A percentile compares a stretch with the other conserved stretches of the same genome.
Evolutionary conservation across 768 basidiomycete genomes (phyloP).

Genomic region (Cubamyces lactineus): DNA sequence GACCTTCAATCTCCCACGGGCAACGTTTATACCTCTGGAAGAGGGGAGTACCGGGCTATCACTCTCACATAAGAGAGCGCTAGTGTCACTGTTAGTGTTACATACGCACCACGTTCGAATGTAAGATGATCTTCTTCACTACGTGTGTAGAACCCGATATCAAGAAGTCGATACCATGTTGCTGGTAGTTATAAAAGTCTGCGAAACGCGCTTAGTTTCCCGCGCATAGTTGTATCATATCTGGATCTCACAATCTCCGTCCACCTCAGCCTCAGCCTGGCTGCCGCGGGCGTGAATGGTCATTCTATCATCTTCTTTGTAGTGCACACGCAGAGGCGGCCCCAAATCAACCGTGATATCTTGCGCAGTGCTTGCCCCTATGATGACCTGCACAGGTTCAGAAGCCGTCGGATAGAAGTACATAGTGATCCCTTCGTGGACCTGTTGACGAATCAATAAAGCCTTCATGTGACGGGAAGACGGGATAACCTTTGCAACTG

Average conservation of each 20-base stretch:
- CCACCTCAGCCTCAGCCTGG: constrained; percentile 49
- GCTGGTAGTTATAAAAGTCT: constrained; percentile 96
- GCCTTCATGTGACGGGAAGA: not conserved
- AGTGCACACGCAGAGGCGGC: constrained; percentile 72
- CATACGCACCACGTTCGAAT: constrained; percentile 78
- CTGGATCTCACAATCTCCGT: constrained; percentile 50
- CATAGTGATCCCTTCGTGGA: constrained; percentile 72
- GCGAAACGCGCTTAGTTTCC: constrained; percentile 5
- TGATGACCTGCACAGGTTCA: constrained; percentile 55
- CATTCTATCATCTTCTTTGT: constrained; percentile 91
- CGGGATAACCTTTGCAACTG: constrained; percentile 61
- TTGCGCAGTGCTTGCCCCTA: constrained; percentile 82
- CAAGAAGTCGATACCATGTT: constrained; percentile 87
- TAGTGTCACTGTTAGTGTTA: not conserved
- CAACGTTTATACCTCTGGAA: constrained; percentile 93
- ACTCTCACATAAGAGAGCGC: not conserved
- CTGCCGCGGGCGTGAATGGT: constrained; percentile 66
- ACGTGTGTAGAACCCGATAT: constrained; percentile 70
- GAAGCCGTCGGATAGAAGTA: constrained; percentile 64
- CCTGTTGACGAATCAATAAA: constrained; percentile 42
- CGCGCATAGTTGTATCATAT: not conserved
- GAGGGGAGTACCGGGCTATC: constrained; percentile 81
- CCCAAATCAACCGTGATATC: constrained; percentile 82
- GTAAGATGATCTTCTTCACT: constrained; percentile 84
- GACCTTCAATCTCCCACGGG: constrained; percentile 84